These are phyloP conservation scores for Penicillium herquei DNA, from an alignment of 495 filamentous ascomycete species.

Conservation along the genomic window DNA sequence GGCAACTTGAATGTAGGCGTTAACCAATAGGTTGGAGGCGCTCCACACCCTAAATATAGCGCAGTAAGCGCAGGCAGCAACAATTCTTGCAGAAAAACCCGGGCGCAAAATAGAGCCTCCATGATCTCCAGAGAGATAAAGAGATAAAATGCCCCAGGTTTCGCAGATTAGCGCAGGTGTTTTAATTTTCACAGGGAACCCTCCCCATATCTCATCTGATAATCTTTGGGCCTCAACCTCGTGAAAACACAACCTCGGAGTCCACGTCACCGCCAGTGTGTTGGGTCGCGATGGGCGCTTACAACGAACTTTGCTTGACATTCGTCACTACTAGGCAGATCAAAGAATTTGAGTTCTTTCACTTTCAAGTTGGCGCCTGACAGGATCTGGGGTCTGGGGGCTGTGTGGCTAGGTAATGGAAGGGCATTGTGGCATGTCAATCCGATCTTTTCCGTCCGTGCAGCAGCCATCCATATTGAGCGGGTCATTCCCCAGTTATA, in stretches of 20 bases:
- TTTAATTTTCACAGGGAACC: too few relatives aligned
- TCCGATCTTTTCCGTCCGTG: neutral
- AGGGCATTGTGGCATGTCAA: neutral
- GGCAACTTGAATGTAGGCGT: too few relatives aligned
- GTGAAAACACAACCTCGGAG: too few relatives aligned
- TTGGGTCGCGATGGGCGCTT: too few relatives aligned
- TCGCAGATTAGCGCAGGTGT: neutral
- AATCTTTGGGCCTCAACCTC: too few relatives aligned
- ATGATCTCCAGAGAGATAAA: neutral
- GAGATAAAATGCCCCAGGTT: neutral
- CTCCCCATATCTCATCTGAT: too few relatives aligned
- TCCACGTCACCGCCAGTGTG: too few relatives aligned
- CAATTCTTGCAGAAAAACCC: slow-evolving; percentile 1
- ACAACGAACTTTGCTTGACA: too few relatives aligned
- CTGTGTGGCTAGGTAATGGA: neutral
- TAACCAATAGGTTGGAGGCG: neutral
- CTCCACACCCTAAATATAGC: neutral
- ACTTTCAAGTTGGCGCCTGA: neutral
- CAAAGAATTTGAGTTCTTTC: too few relatives aligned
- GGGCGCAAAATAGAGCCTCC: neutral
- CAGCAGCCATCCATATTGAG: neutral
- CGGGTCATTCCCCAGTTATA: neutral
- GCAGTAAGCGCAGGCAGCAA: slow-evolving; percentile 9
- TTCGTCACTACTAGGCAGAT: neutral
- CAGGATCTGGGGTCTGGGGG: neutral